Percentiles rank a stretch among this genome's conserved stretches.
phyloP scores from a whole-genome alignment of 75 land plant genomes.

The Cupressus sempervirens region DNA sequence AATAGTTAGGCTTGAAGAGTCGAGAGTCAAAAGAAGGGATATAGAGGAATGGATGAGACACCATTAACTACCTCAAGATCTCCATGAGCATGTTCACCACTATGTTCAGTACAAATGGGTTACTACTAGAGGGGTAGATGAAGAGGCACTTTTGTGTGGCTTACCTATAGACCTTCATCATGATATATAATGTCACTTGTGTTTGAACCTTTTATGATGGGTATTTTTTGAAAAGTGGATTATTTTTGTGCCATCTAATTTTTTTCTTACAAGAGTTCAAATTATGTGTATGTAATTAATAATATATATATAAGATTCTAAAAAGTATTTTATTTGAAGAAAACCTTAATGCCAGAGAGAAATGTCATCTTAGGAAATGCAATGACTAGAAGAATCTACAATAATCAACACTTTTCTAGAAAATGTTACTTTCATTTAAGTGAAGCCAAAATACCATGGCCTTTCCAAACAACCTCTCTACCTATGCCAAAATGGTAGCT shows the following conservation, averaged over 20 bases:
- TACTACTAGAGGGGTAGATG: slow-evolving; percentile 80
- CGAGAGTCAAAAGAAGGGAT: slow-evolving; percentile 75
- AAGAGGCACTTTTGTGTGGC: slow-evolving; percentile 55
- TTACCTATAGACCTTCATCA: slow-evolving; percentile 78
- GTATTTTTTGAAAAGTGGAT: slow-evolving; percentile 29
- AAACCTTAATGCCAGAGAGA: no score
- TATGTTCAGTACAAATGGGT: slow-evolving; percentile 82
- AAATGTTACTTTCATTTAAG: no score
- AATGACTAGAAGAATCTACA: no score
- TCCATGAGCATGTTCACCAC: slow-evolving; percentile 72
- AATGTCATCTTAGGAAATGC: no score
- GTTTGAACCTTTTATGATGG: slow-evolving; percentile 70
- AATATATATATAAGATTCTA: background rate
- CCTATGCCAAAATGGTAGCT: no score
- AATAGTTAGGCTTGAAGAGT: slow-evolving; percentile 73
- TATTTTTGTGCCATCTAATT: background rate
- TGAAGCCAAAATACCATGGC: no score
- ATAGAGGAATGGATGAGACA: slow-evolving; percentile 94
- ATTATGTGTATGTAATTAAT: background rate
- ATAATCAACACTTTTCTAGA: no score
- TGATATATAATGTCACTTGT: slow-evolving; percentile 84
- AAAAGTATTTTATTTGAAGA: background rate
- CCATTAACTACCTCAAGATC: slow-evolving; percentile 68
- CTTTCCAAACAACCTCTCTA: no score
- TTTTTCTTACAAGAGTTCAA: background rate